Evolutionary conservation across 768 basidiomycete genomes (phyloP), one percentile per base, ranked within the genome.

Genomic region (Nevesoporus exiguus): DNA sequence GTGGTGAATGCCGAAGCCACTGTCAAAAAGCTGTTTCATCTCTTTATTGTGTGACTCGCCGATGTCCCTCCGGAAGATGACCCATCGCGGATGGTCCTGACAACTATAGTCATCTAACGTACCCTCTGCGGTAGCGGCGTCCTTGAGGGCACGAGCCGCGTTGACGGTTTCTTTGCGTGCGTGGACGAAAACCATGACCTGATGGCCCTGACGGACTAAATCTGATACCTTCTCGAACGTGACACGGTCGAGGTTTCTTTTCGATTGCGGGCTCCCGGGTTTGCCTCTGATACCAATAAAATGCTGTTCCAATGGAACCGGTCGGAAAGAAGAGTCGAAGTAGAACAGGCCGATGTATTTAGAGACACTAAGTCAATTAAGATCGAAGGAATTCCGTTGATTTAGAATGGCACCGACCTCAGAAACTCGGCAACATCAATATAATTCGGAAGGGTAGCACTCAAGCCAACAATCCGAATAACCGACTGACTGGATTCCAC

Each of bases 141-240:
- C 97, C 53, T 84, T 83, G 24, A 99, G 77, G 10, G 79, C 82
- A 63, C 84, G 74, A 0, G 95, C 95, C 1, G 90, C 83, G 67
- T 96, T 97, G 49, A 98, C 97, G 0, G 97, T 99, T 66, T 98
- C 97, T 73, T 97, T 98, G 29, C 97, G 82, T 14, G 97, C 93
- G 70, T 99, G 97, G 9, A 99, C 97, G 64, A 99, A 99, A 0
- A 99, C 95, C 95, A 99, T 98, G 56, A 97, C 93, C 70, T 98
- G 97, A 73, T 99, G 97, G 3, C 95, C 97, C 61, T 85, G 81
- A n/a, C 74, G 78, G 27, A 98, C 90, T 7, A 98, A 76, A 31
- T 90, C 88, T 3, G 87, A 80, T 19, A 98, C 93, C 73, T 96
- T 98, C 61, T 95, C 80, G 61, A 88, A 98, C 1, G 90, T 86